A percentile compares a stretch with the other conserved stretches of the same genome.
phyloP scores from a whole-genome alignment of 805 yeast species.

The Metschnikowia picachoensis region DNA sequence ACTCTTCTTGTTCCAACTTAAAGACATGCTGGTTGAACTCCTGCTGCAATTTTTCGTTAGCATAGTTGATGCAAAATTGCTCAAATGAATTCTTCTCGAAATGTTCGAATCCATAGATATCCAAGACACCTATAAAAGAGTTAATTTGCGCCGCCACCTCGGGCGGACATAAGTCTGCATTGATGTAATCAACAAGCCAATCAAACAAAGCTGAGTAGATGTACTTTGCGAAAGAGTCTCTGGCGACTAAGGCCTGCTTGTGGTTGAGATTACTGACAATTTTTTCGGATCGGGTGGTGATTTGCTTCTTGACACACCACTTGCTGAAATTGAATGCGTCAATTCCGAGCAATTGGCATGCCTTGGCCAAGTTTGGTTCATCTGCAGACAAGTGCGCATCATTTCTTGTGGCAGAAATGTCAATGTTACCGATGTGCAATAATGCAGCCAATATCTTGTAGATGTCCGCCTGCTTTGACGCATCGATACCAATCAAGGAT shows the following conservation, averaged over 20 bases:
- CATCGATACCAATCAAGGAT: constrained; percentile 67
- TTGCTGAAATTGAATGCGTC: constrained; percentile 72
- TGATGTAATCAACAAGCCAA: constrained; percentile 87
- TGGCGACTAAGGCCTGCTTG: constrained; percentile 82
- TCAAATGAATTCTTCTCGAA: constrained; percentile 92
- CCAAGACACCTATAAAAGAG: constrained; percentile 91
- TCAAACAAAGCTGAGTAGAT: constrained; percentile 90
- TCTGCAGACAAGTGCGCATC: constrained; percentile 80
- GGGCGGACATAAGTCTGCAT: constrained; percentile 75
- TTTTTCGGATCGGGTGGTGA: constrained; percentile 87
- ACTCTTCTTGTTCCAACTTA: constrained; percentile 95
- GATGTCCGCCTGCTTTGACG: constrained; percentile 57
- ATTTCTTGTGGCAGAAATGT: constrained; percentile 76
- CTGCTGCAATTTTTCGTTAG: constrained; percentile 94
- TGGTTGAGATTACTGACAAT: constrained; percentile 78
- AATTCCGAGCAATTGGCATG: constrained; percentile 79
- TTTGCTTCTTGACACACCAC: constrained; percentile 92
- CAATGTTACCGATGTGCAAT: constrained; percentile 89
- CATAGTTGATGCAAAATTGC: constrained; percentile 95
- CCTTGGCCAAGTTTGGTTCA: constrained; percentile 79
- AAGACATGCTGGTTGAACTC: constrained; percentile 97
- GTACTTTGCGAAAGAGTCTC: constrained; percentile 96
- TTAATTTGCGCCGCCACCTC: constrained; percentile 55
- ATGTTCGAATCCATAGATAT: constrained; percentile 97
- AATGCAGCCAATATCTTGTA: constrained; percentile 83